Percentiles rank a stretch among this genome's conserved stretches.
phyloP scores from a whole-genome alignment of 305 asterid species.

The Galium porrigens region DNA sequence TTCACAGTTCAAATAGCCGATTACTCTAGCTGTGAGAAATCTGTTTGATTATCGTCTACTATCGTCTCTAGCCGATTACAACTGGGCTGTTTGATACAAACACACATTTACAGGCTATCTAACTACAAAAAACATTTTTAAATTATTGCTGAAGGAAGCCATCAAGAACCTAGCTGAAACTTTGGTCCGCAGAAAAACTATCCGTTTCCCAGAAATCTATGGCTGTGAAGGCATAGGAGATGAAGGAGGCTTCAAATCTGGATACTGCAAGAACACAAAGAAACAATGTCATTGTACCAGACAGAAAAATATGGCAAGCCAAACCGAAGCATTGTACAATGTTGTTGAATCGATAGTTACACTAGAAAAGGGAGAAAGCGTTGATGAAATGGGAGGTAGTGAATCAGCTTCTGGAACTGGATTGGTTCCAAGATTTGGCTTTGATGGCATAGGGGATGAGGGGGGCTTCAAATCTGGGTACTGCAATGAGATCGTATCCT shows the following conservation, averaged over 20 bases:
- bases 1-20: too few relatives aligned
- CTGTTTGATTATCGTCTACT: not conserved
- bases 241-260: constrained; percentile 86
- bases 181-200: not conserved
- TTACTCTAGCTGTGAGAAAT: not conserved
- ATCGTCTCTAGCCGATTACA: too few relatives aligned
- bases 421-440: not conserved
- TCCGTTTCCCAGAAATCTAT: constrained; percentile 17
- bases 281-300: not conserved
- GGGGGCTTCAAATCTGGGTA: not conserved
- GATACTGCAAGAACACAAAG: constrained; percentile 47
- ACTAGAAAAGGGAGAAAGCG: not conserved
- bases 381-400: not conserved
- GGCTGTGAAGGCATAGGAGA: constrained; percentile 88
- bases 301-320: not conserved
- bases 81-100: not conserved
- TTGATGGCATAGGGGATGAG: not conserved
- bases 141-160: constrained; percentile 1
- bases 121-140: not conserved
- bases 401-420: not conserved
- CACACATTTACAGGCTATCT: constrained; percentile 14
- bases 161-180: not conserved
- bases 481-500: not conserved
- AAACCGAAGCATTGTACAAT: not conserved
- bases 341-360: not conserved